Evolutionary conservation across 805 yeast genomes (phyloP).

Genomic region (Suhomyces pyralidae): DNA sequence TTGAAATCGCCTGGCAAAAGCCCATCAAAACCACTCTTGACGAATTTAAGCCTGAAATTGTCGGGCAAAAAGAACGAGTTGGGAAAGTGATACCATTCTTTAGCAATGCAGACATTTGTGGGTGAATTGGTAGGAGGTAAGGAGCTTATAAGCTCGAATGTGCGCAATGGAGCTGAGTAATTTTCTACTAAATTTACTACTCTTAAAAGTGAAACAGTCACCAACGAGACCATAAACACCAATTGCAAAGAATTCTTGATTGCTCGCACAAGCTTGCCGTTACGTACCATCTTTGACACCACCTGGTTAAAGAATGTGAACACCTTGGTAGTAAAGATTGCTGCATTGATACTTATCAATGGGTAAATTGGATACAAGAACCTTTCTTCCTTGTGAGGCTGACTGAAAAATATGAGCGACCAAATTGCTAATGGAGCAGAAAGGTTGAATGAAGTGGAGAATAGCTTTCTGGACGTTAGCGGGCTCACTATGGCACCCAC

Average conservation of each 20-base stretch:
- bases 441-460: conserved; percentile 12
- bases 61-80: conserved; percentile 77
- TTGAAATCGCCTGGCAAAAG: conserved; percentile 82
- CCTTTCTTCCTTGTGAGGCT: conserved; percentile 93
- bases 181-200: conserved; percentile 59
- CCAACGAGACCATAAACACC: conserved; percentile 30
- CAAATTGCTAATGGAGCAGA: conserved; percentile 58
- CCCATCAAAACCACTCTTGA: conserved; percentile 79
- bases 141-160: conserved; percentile 9
- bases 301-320: conserved; percentile 8
- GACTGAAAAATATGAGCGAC: conserved; percentile 62
- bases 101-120: conserved; percentile 75
- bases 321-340: conserved; percentile 38
- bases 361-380: conserved; percentile 86
- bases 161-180: conserved; percentile 66
- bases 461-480: conserved; percentile 11
- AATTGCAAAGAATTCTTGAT: conserved; percentile 10
- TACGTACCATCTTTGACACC: conserved; percentile 3
- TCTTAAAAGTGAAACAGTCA: conserved; percentile 42
- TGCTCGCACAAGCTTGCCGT: conserved; percentile 1
- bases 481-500: conserved; percentile 34
- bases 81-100: conserved; percentile 95
- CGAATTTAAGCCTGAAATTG: conserved; percentile 61
- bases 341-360: conserved; percentile 59
- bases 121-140: conserved; percentile 1